These are phyloP conservation scores for Aegle marmelos DNA, from an alignment of 345 rosid species.

Conservation along the genomic window DNA sequence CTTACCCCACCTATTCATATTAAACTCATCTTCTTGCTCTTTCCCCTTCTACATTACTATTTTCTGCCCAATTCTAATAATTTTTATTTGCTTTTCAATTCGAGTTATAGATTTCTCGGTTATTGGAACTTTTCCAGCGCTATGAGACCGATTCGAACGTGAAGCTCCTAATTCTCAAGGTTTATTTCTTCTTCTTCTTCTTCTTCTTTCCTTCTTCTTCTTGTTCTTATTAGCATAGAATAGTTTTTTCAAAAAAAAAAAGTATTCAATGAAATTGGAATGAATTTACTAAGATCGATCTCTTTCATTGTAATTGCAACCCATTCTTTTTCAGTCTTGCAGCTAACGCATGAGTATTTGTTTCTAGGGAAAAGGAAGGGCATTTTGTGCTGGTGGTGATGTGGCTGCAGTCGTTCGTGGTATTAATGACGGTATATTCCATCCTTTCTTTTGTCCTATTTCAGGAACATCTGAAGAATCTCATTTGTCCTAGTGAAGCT, in stretches of 20 bases:
- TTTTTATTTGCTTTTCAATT: neutral
- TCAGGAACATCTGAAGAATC: neutral
- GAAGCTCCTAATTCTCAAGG: constrained; percentile 71
- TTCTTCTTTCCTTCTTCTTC: too few relatives aligned
- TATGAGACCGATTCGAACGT: constrained; percentile 59
- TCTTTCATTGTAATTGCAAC: too few relatives aligned
- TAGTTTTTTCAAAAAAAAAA: too few relatives aligned
- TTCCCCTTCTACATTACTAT: neutral
- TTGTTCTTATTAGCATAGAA: too few relatives aligned
- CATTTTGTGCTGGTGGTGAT: constrained; percentile 87
- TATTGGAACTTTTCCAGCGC: constrained; percentile 54
- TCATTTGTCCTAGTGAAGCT: neutral
- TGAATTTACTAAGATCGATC: too few relatives aligned
- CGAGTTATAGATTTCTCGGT: constrained; percentile 44
- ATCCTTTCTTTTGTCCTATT: neutral
- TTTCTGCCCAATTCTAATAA: neutral
- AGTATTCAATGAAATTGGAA: too few relatives aligned
- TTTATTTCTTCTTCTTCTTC: constrained; percentile 12
- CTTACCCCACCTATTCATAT: neutral
- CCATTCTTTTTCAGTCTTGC: too few relatives aligned
- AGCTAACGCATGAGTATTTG: neutral
- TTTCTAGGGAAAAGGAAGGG: constrained; percentile 67
- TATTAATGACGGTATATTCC: constrained; percentile 36
- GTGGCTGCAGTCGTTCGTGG: constrained; percentile 53
- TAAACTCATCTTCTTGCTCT: neutral